Evolutionary conservation across 306 rosid genomes (phyloP), one percentile per base, ranked within the genome.

Genomic region (Malus domestica): DNA sequence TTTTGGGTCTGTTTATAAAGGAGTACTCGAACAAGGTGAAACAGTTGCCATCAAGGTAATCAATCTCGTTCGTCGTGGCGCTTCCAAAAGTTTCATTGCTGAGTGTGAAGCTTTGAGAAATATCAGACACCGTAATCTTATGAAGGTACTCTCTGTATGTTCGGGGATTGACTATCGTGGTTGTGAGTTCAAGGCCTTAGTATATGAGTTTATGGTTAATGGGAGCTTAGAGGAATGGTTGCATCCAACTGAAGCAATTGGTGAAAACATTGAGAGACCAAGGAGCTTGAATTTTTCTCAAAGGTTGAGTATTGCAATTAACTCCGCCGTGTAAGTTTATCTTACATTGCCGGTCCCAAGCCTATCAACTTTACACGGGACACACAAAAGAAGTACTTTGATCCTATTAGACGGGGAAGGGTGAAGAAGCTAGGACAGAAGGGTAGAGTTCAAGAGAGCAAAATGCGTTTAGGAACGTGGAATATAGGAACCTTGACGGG

Each of bases 11-110:
- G 51, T 13, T 3, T 45, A 45, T 4, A 77, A 79, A 79, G 85
- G 87, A 64, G 16, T 40, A 4, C 80, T 87, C 16, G 20, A 70
- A 16, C 18, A 38, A 27, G 70, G 71, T 49, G 77, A 71, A 66
- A 8, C 35, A 29, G 40, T 82, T 10, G 88, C 87, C 12, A n/a
- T 87, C 46, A 84, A 87, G 74, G 90, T 84, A 20, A 63, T 86
- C n/a, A 73, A 87, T 71, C 85, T 87, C 46, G 40, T 69, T 72
- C 80, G 32, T 63, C 78, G 6, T 38, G 87, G 87, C 22, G 90
- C 85, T 49, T 80, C 62, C 19, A 84, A 77, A 27, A 82, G 86
- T 55, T 87, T 84, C 77, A 62, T 66, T 8, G 78, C 59, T 0
- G 87, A 87, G 77, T 84, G 90, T 59, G 55, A 58, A 18, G 87